phyloP scores from a whole-genome alignment of 1,284 basidiomycete genomes.

The Rhodotorula sp. region DNA sequence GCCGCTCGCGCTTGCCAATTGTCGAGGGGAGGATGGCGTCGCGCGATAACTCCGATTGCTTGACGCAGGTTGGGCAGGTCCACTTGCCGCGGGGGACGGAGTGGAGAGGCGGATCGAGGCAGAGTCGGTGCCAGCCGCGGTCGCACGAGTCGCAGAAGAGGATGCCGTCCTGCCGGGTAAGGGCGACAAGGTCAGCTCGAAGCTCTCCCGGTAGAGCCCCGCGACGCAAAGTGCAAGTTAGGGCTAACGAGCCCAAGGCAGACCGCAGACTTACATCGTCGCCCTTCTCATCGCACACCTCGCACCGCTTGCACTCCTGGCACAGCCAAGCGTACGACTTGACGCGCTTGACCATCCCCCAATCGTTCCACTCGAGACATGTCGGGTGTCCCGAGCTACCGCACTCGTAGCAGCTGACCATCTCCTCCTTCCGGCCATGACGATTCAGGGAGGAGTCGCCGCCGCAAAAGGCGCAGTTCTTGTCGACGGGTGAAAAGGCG shows the following conservation, averaged over 20 bases:
- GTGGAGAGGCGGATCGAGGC: constrained; percentile 63
- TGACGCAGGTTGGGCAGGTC: constrained; percentile 60
- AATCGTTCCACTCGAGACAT: constrained; percentile 44
- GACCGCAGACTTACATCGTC: constrained; percentile 69
- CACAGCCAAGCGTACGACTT: constrained; percentile 77
- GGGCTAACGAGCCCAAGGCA: not conserved
- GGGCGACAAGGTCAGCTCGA: not conserved
- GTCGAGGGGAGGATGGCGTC: constrained; percentile 3
- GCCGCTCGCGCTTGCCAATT: constrained; percentile 10
- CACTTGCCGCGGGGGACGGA: constrained; percentile 23
- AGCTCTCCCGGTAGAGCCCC: too few relatives aligned
- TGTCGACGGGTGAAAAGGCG: constrained; percentile 20
- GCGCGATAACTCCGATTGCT: constrained; percentile 9
- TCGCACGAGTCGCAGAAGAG: constrained; percentile 94
- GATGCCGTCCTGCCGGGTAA: constrained; percentile 64
- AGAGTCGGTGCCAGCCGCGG: constrained; percentile 92
- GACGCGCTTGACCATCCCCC: constrained; percentile 47
- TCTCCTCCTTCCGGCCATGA: constrained; percentile 41
- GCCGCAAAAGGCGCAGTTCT: constrained; percentile 48
- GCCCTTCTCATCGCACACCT: constrained; percentile 78
- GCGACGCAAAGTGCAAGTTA: not conserved
- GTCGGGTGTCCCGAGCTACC: constrained; percentile 45
- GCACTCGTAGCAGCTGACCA: constrained; percentile 49
- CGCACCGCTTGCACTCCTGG: constrained; percentile 89
- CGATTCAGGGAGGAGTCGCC: constrained; percentile 36